A percentile compares a stretch with the other conserved stretches of the same genome.
Evolutionary conservation across 1,139 yeast genomes (phyloP).

Genomic region (Candida anutae): DNA sequence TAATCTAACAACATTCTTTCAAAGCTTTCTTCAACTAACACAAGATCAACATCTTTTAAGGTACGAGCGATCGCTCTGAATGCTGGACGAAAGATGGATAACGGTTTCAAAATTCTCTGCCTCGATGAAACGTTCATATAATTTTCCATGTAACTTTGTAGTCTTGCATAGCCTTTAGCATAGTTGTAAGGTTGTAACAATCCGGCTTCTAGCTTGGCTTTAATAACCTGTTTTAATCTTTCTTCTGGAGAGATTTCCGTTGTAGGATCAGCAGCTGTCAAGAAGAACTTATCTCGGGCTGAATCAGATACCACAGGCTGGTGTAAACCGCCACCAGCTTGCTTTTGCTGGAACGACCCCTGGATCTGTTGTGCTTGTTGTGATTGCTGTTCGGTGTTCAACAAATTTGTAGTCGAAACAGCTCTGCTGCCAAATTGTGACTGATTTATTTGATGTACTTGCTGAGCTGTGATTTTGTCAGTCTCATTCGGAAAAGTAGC

Average conservation of each 20-base stretch:
- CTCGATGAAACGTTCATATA: slow-evolving; percentile 83
- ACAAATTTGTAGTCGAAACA: not conserved
- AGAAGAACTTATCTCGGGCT: slow-evolving; percentile 86
- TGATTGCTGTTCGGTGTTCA: slow-evolving; percentile 2
- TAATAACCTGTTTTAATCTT: slow-evolving; percentile 86
- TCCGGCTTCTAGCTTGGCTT: slow-evolving; percentile 93
- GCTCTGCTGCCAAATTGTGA: not conserved
- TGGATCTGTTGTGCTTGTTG: slow-evolving; percentile 4
- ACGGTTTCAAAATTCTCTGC: slow-evolving; percentile 82
- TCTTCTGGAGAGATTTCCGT: slow-evolving; percentile 94
- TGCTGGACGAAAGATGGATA: slow-evolving; percentile 85
- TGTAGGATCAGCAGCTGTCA: slow-evolving; percentile 96
- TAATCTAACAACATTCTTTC: slow-evolving; percentile 91
- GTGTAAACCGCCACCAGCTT: slow-evolving; percentile 8
- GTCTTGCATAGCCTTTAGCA: slow-evolving; percentile 86
- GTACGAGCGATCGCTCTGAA: slow-evolving; percentile 90
- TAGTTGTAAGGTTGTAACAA: slow-evolving; percentile 87
- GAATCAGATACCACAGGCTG: slow-evolving; percentile 61
- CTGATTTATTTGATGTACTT: too few species aligned
- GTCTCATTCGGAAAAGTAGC: slow-evolving; percentile 11
- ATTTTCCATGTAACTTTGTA: slow-evolving; percentile 88
- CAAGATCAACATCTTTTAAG: slow-evolving; percentile 83
- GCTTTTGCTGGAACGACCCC: slow-evolving; percentile 6
- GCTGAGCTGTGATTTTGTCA: slow-evolving; percentile 1
- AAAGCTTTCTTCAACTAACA: slow-evolving; percentile 87